These are phyloP conservation scores for Salvia sclarea DNA, from an alignment of 305 asterid genomes.

Conservation along the genomic window DNA sequence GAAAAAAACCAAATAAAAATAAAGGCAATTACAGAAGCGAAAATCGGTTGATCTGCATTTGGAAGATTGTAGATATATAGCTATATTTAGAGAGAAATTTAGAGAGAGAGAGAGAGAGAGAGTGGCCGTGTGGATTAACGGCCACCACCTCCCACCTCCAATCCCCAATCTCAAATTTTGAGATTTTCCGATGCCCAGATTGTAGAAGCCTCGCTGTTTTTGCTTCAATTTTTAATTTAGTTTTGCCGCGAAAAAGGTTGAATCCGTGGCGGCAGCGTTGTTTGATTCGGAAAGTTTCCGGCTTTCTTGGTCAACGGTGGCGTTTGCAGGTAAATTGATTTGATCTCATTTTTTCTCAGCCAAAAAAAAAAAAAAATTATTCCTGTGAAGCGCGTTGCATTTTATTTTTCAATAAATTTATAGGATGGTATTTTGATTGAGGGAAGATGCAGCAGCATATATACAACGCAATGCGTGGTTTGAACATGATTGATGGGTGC, in stretches of 20 bases:
- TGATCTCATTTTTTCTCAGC: conserved; percentile 5
- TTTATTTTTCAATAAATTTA: conserved; percentile 20
- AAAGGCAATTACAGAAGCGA: conserved; percentile 26
- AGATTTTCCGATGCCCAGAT: conserved; percentile 10
- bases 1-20: conserved; percentile 6
- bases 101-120: conserved; percentile 15
- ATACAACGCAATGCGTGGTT: conserved; percentile 71
- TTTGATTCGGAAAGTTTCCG: conserved; percentile 4
- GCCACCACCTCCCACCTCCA: conserved; percentile 41
- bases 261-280: conserved; percentile 14
- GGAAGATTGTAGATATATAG: conserved; percentile 23
- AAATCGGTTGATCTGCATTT: conserved; percentile 25
- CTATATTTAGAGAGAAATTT: conserved; percentile 33
- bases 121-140: conserved; percentile 55
- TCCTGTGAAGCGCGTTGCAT: conserved; percentile 19
- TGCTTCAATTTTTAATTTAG: not conserved
- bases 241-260: not conserved
- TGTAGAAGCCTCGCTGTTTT: conserved; percentile 15
- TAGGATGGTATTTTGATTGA: conserved; percentile 37
- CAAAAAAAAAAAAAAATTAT: too few species aligned
- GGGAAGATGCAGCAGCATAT: conserved; percentile 75
- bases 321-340: conserved; percentile 43
- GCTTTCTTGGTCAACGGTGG: conserved; percentile 43
- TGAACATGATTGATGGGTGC: conserved; percentile 80
- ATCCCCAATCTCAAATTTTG: not conserved